Base-by-base conservation (phyloP, 1,284 basidiomycete genomes). In the Cutaneotrichosporon curvatum region DNA sequence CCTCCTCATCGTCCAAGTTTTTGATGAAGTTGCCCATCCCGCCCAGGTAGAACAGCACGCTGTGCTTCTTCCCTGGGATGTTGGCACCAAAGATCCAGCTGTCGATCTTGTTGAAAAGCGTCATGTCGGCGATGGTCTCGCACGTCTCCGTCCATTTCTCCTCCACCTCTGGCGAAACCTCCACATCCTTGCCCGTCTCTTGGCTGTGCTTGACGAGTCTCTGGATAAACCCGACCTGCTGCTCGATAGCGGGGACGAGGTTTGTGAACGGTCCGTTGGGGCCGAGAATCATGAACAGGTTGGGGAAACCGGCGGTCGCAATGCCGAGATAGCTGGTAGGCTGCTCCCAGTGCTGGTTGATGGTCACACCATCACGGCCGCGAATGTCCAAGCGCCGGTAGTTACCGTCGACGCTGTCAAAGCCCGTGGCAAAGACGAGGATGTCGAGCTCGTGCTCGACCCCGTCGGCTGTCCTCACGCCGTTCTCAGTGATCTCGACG, bases 21-120 rank as follows among this genome's bases (percentile, higher is more conserved):
- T 39, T 28, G n/a, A 40, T 22, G 32, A 43, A 50, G 20, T 42
- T 39, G 3, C 20, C 16, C 20, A 50, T 28, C 9, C 48, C 48
- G 21, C 48, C 44, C 21, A 50, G 44, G 44, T 50, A 50, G 40
- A 50, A 50, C 20, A 50, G 37, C n/a, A 50, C 40, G 22, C 25
- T 40, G 43, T 46, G 44, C 28, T 46, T 34, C 40, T 50, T 50
- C 32, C 48, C 48, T 4, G 48, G 40, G 25, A 50, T 46, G 22
- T 50, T 50, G 6, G 48, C 48, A 37, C 48, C 48, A 21, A 46
- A 50, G 37, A 50, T 50, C 48, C 48, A 50, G 32, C 40, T 43
- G 20, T 50, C 44, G 7, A 37, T 39, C 37, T 46, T 38, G 19
- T 36, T n/a, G 21, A 43, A 50, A 15, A 50, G 44, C 25, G 44